Conservation (phyloP, 148 eudicot genomes). For the Limonium bicolor region DNA sequence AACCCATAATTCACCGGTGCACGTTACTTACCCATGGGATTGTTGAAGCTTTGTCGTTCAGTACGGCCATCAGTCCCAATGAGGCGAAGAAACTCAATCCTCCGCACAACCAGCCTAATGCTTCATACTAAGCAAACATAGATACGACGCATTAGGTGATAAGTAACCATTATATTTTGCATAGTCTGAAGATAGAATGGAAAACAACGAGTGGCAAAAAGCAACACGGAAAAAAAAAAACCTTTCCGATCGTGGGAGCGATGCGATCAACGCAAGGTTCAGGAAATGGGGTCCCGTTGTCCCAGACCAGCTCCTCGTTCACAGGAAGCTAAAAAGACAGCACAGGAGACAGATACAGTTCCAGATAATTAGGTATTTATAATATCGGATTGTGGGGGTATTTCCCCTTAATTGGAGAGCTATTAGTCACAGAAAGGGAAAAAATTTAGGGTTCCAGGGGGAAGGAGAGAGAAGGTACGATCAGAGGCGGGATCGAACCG, state of each 20-base stretch:
- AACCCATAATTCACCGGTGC: no score
- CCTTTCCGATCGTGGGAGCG: conserved; percentile 88
- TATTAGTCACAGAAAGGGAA: no score
- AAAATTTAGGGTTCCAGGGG: no score
- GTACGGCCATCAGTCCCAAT: conserved; percentile 63
- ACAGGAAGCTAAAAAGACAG: conserved; percentile 26
- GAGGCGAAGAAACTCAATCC: conserved; percentile 66
- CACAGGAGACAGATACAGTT: not conserved
- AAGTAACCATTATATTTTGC: no score
- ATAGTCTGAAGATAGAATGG: no score
- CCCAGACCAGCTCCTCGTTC: conserved; percentile 88
- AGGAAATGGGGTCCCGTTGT: conserved; percentile 74
- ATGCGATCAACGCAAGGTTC: conserved; percentile 95
- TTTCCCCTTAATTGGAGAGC: no score
- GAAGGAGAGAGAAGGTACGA: no score
- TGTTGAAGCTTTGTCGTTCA: conserved; percentile 79
- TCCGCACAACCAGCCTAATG: conserved; percentile 85
- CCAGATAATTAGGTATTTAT: no score
- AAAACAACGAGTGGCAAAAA: no score
- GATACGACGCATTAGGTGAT: no score
- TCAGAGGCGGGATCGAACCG: conserved; percentile 21
- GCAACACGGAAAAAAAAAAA: not conserved
- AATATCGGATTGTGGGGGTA: no score
- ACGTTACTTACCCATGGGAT: conserved; percentile 75
- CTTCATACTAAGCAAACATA: conserved; percentile 48